phyloP scores from a whole-genome alignment of 2,329 filamentous ascomycete genomes.

The Colletotrichum viniferum region DNA sequence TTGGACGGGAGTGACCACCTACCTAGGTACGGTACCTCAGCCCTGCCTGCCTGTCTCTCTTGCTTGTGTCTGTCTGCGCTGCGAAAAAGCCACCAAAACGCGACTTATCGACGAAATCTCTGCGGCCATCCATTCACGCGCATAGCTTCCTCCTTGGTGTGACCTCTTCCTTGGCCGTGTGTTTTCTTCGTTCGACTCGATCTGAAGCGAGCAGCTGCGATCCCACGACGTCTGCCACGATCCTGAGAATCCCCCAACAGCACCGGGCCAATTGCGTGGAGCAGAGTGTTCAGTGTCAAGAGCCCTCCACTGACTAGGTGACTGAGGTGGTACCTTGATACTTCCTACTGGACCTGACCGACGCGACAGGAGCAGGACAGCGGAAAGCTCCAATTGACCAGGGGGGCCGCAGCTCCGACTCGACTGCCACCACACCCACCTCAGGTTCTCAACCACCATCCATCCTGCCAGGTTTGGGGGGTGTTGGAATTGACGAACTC shows the following conservation, averaged over 20 bases:
- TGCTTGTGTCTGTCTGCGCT: background rate
- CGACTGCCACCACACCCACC: background rate
- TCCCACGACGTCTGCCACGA: background rate
- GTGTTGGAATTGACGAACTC: background rate
- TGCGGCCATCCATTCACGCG: background rate
- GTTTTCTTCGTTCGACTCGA: background rate
- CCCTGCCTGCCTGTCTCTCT: background rate
- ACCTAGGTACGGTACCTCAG: background rate
- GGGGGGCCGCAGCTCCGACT: slow-evolving; percentile 12
- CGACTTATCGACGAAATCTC: background rate
- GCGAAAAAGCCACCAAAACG: slow-evolving; percentile 5
- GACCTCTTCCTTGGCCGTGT: background rate
- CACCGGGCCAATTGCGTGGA: background rate
- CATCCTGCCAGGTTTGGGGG: background rate
- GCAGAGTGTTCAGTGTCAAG: background rate
- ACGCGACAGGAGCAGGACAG: background rate
- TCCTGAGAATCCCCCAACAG: background rate
- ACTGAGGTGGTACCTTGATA: background rate
- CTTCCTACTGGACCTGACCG: background rate
- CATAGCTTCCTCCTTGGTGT: background rate
- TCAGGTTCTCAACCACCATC: background rate
- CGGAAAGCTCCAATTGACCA: slow-evolving; percentile 4
- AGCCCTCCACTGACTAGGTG: background rate
- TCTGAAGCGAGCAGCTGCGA: background rate
- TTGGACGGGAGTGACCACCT: background rate